Conservation (phyloP, 768 basidiomycete species). For the Gloeostereum incarnatum region DNA sequence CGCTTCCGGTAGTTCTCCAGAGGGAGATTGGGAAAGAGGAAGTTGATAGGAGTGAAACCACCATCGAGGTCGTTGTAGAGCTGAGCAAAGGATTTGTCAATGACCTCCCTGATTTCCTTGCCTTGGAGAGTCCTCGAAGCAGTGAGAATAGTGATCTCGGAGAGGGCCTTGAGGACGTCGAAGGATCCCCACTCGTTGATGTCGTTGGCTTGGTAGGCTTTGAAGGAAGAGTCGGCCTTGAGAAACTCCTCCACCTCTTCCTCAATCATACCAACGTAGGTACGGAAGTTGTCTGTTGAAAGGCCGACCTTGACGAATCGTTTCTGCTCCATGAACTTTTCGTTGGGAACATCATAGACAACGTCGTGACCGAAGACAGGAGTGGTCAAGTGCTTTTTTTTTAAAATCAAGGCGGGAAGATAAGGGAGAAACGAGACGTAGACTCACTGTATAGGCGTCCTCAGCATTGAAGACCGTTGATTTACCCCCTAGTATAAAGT, state of each 20-base stretch:
- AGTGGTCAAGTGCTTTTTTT: conserved; percentile 47
- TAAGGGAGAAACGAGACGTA: not conserved
- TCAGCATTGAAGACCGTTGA: conserved; percentile 62
- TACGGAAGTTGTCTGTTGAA: conserved; percentile 58
- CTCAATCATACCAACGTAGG: conserved; percentile 42
- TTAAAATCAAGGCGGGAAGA: conserved; percentile 2
- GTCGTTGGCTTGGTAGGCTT: conserved; percentile 32
- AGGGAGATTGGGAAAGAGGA: conserved; percentile 65
- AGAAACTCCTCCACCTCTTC: conserved; percentile 42
- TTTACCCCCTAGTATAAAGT: conserved; percentile 68
- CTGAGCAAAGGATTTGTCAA: conserved; percentile 57
- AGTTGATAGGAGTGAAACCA: conserved; percentile 71
- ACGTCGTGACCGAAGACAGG: conserved; percentile 76
- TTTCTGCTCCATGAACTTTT: conserved; percentile 76
- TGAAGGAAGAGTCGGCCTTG: conserved; percentile 35
- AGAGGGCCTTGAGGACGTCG: conserved; percentile 42
- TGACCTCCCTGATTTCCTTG: conserved; percentile 46
- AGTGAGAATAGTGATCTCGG: conserved; percentile 67
- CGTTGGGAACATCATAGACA: conserved; percentile 76
- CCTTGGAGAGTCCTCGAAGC: conserved; percentile 69
- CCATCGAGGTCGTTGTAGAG: conserved; percentile 61
- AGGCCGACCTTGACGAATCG: conserved; percentile 74
- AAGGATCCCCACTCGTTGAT: conserved; percentile 47
- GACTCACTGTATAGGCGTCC: conserved; percentile 54
- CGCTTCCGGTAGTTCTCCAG: conserved; percentile 59